Conservation (phyloP, 352 stramenopile species). For the Pythium aphanidermatum region DNA sequence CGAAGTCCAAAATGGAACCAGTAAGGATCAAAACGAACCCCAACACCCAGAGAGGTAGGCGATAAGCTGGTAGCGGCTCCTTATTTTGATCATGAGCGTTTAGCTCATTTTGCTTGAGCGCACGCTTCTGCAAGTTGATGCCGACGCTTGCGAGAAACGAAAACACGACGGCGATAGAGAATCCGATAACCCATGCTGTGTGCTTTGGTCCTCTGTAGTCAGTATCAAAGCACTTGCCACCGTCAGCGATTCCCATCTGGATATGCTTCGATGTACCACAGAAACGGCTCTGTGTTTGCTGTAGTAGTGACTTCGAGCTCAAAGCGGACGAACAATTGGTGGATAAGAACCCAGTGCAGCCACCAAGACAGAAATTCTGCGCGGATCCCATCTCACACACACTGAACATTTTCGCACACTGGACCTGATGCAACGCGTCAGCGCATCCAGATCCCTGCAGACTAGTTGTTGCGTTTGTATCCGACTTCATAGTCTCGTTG, state of each 20-base stretch:
- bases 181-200: slow-evolving; percentile 72
- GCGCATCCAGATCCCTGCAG: slow-evolving; percentile 18
- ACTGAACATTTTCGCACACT: slow-evolving; percentile 57
- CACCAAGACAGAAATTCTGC: slow-evolving; percentile 46
- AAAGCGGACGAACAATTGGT: slow-evolving; percentile 34
- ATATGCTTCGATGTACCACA: slow-evolving; percentile 25
- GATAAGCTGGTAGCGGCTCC: slow-evolving; percentile 50
- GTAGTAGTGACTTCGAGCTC: slow-evolving; percentile 3
- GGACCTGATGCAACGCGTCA: slow-evolving; percentile 30
- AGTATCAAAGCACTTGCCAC: slow-evolving; percentile 62
- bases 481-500: slow-evolving; percentile 16
- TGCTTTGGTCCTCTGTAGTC: slow-evolving; percentile 58
- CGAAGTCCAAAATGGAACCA: slow-evolving; percentile 87
- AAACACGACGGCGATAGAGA: slow-evolving; percentile 76
- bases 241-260: slow-evolving; percentile 26
- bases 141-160: slow-evolving; percentile 77
- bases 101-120: slow-evolving; percentile 77
- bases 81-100: slow-evolving; percentile 40
- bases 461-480: not conserved
- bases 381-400: slow-evolving; percentile 64
- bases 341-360: slow-evolving; percentile 31
- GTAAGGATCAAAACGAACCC: slow-evolving; percentile 77
- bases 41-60: slow-evolving; percentile 77
- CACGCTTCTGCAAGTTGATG: slow-evolving; percentile 84
- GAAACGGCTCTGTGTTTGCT: slow-evolving; percentile 13